Evolutionary conservation across 139 green algal species (phyloP), one percentile per base, ranked within the genome.

Genomic region (Asterochloris sp.): DNA sequence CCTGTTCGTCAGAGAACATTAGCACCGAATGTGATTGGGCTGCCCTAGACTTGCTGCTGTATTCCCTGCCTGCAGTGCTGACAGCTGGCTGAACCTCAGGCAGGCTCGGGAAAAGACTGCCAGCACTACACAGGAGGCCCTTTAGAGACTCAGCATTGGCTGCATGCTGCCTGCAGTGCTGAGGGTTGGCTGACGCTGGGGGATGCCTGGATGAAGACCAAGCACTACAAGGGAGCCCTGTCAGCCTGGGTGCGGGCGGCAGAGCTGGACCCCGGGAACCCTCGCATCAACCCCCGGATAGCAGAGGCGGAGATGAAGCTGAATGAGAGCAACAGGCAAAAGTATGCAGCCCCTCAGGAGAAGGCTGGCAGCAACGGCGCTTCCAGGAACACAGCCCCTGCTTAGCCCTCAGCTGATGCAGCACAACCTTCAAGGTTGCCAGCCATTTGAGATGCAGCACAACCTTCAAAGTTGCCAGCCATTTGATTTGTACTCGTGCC

Each of bases 171-270:
- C 76, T 81, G 77, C 67, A 83, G 78, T 83, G 78, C 60, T 13
- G 78, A 83, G 66, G 78, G 38, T 23, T 83, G 78, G 78, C 63
- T 66, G 21, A 54, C 66, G 67, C n/a, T 83, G 38, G 78, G 67
- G 23, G 38, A 83, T 23, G 78, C 78, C 23, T 67, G 76, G 15
- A 68, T 76, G 38, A 38, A 29, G 17, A 15, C 66, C 12, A 21
- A 26, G 15, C 78, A 83, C 28, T 67, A 77, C 67, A 28, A 67
- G 47, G 78, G 38, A 68, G 78, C 78, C 23, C 73, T 83, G 13
- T 76, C 78, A 69, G 78, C 78, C 21, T 83, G 66, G 29, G 67
- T 38, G 68, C n/a, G 23, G 38, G 78, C 63, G 14, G 69, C 68
- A 23, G 61, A 82, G 26, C 68, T 82, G 60, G 78, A 82, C 27